Conservation (phyloP, 2,329 filamentous ascomycete genomes). For the Nigrograna mackinnonii region DNA sequence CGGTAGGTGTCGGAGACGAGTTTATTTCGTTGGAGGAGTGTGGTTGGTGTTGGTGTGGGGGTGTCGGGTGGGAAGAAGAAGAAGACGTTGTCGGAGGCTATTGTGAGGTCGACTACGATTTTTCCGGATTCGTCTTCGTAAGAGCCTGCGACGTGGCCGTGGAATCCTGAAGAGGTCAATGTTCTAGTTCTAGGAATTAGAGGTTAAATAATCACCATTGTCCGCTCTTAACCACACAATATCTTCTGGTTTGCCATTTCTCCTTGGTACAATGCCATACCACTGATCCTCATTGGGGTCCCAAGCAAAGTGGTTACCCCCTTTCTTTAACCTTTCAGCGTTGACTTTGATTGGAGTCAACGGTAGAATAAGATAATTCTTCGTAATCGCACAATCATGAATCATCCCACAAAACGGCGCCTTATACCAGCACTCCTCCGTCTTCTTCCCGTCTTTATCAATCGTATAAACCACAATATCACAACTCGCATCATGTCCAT, state of each 20-base stretch:
- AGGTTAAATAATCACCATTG: slow-evolving; percentile 48
- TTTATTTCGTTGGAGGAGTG: slow-evolving; percentile 46
- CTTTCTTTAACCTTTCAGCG: slow-evolving; percentile 38
- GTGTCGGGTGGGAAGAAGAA: slow-evolving; percentile 45
- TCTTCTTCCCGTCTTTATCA: slow-evolving; percentile 40
- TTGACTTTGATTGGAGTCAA: slow-evolving; percentile 42
- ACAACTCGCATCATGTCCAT: slow-evolving; percentile 31
- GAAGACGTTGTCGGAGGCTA: slow-evolving; percentile 49
- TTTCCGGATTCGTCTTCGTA: slow-evolving; percentile 44
- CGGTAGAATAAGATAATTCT: slow-evolving; percentile 43
- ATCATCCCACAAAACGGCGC: slow-evolving; percentile 44
- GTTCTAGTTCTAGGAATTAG: no score
- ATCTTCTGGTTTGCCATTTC: slow-evolving; percentile 55
- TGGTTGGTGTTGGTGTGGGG: slow-evolving; percentile 29
- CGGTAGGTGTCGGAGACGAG: slow-evolving; percentile 42
- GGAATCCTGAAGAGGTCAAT: slow-evolving; percentile 41
- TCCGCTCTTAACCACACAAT: slow-evolving; percentile 57
- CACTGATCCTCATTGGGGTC: slow-evolving; percentile 57
- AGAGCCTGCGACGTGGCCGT: slow-evolving; percentile 47
- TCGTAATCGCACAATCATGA: slow-evolving; percentile 44
- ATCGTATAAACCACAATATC: slow-evolving; percentile 47
- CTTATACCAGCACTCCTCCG: slow-evolving; percentile 46
- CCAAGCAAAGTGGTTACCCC: slow-evolving; percentile 47
- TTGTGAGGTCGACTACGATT: slow-evolving; percentile 42
- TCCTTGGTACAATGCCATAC: slow-evolving; percentile 58